Evolutionary conservation across 257 asterid species (phyloP).

Genomic region (Nicotiana noctiflora): DNA sequence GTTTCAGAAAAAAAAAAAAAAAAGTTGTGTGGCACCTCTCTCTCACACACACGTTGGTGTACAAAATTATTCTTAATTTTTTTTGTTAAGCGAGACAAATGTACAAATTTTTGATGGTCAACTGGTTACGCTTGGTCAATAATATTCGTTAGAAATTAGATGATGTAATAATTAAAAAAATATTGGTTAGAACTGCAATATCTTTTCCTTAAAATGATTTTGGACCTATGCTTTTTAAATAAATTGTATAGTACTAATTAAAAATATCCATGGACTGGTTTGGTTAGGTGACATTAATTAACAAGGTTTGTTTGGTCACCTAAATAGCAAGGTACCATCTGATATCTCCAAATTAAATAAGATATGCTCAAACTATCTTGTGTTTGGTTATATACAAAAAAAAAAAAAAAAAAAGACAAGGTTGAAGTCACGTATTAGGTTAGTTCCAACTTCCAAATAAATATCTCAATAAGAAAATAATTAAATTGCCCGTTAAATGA

Average conservation of each 20-base stretch:
- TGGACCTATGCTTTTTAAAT: not conserved
- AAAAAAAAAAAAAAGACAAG: not conserved
- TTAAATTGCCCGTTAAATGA: not conserved
- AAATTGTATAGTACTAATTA: not conserved
- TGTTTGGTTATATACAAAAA: not conserved
- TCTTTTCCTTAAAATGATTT: not conserved
- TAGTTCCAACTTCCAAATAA: slow-evolving; percentile 9
- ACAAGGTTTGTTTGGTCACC: not conserved
- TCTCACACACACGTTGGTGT: too few relatives aligned
- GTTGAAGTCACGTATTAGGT: not conserved
- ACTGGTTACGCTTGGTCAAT: not conserved
- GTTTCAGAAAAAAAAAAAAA: too few relatives aligned
- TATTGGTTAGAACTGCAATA: not conserved
- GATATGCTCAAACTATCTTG: not conserved
- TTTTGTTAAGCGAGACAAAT: too few relatives aligned
- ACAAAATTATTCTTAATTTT: too few relatives aligned
- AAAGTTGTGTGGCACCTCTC: too few relatives aligned
- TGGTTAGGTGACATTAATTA: not conserved
- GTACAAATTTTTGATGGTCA: not conserved
- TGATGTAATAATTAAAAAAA: not conserved
- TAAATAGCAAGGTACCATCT: not conserved
- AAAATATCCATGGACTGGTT: not conserved
- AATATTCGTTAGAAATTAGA: not conserved
- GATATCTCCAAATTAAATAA: not conserved
- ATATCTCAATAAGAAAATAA: not conserved